Conservation (phyloP, 768 basidiomycete species). For the Nidularia pulvinata region DNA sequence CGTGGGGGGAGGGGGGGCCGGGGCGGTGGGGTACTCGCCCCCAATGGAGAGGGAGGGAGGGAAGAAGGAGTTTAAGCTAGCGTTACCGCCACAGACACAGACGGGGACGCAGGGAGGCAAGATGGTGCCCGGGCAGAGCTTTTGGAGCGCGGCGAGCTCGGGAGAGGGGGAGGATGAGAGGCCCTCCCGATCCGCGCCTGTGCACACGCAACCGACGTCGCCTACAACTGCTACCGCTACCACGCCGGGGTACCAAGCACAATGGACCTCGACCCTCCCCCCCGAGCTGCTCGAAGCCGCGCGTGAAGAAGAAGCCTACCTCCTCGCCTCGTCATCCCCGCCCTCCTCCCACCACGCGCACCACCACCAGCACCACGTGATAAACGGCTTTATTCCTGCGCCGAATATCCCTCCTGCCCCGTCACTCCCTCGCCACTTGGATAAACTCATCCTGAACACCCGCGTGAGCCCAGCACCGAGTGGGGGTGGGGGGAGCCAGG, state of each 20-base stretch:
- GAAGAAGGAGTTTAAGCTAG: neutral
- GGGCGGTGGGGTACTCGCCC: no score
- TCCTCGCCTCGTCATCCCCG: slow-evolving; percentile 38
- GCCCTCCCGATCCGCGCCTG: slow-evolving; percentile 4
- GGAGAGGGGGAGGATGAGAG: slow-evolving; percentile 28
- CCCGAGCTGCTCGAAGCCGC: slow-evolving; percentile 78
- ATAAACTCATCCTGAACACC: slow-evolving; percentile 90
- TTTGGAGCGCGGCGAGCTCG: slow-evolving; percentile 36
- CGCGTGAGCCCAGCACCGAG: slow-evolving; percentile 22
- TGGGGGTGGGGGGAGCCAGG: slow-evolving; percentile 28
- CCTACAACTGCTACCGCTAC: neutral
- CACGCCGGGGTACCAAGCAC: slow-evolving; percentile 6
- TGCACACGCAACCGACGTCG: slow-evolving; percentile 1
- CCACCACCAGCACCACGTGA: slow-evolving; percentile 10
- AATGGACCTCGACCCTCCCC: slow-evolving; percentile 84
- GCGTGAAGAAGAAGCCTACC: slow-evolving; percentile 79
- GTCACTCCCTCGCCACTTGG: slow-evolving; percentile 84
- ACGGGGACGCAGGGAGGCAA: slow-evolving; percentile 3
- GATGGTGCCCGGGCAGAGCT: slow-evolving; percentile 31
- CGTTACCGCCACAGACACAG: slow-evolving; percentile 13
- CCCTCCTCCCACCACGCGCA: slow-evolving; percentile 11
- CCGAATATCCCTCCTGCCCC: slow-evolving; percentile 91
- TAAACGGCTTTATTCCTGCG: slow-evolving; percentile 49
- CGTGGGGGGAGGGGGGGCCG: slow-evolving; percentile 4
- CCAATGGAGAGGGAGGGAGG: no score